Base-by-base conservation (phyloP, 176 grass and related monocot genomes). In the Paspalum vaginatum region DNA sequence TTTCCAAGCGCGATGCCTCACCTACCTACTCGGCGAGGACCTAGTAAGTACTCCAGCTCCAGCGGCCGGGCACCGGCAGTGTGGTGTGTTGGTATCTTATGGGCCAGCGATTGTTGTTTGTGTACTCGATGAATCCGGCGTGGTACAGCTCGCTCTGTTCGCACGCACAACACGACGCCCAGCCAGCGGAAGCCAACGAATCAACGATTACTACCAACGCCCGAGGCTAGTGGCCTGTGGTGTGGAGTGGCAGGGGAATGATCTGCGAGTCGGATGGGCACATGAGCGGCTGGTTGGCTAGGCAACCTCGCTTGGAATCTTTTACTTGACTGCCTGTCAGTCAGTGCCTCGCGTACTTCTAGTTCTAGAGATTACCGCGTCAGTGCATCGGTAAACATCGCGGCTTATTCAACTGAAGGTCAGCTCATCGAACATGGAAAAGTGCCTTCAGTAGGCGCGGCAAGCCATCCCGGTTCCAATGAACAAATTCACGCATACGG, bases 1-100 rank as follows among this genome's bases (percentile, higher is more conserved):
- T 64, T 44, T 77, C 37, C 9, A 53, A 56, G 32, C 32, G 81
- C 70, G 87, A 89, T 56, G 82, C 70, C 70, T 81, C 87, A 89
- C 87, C 87, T 26, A 69, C 17, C 57, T 50, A n/a, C 68, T 50
- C 17, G 14, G 9, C 4, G 14, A 56, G 21, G 54, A 15, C 38
- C 72, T 72, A 5, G 69, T 24, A 11, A n/a, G n/a, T n/a, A n/a
- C n/a, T n/a, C n/a, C n/a, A n/a, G n/a, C 9, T 9, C 52, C 51
- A 7, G 51, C 18, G 59, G 25, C 6, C 37, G 2, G 37, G 18
- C 6, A 7, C 46, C 15, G 48, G 17, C 57, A 60, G 57, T 26
- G 54, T 22, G 6, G 16, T 43, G 60, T 63, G 15, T 17, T 11
- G 76, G 40, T 11, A 8, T 32, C 70, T 50, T 21, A 26, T 49